Percentiles rank a stretch among this genome's conserved stretches.
Conservation (phyloP, 139 green algal genomes). For the Dunaliella primolecta region DNA sequence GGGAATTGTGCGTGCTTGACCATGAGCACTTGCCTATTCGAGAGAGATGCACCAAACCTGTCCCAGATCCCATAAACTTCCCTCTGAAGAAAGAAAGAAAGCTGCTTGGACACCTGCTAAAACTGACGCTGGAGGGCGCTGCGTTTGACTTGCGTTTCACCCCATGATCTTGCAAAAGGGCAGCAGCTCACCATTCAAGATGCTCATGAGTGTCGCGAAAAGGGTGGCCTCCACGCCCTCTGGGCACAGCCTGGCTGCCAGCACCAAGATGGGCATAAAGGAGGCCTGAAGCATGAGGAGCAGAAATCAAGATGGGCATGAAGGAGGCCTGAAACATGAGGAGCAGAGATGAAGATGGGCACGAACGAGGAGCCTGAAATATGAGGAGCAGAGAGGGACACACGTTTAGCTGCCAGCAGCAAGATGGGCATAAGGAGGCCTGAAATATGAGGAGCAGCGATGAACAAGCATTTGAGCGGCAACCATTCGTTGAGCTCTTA, state of each 20-base stretch:
- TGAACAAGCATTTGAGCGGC: no score
- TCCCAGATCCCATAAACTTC: no score
- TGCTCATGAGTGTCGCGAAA: conserved; percentile 94
- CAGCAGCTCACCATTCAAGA: conserved; percentile 76
- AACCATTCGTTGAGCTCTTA: no score
- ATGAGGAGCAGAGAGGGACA: neutral
- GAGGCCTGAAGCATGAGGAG: conserved; percentile 58
- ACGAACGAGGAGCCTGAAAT: conserved; percentile 58
- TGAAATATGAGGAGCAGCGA: conserved; percentile 29
- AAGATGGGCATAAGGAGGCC: conserved; percentile 47
- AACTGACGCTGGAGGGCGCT: no score
- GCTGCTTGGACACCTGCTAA: no score
- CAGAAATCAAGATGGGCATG: conserved; percentile 1
- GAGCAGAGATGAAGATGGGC: conserved; percentile 1
- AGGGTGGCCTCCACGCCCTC: conserved; percentile 95
- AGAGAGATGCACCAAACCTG: no score
- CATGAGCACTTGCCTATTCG: no score
- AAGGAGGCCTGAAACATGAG: conserved; percentile 57
- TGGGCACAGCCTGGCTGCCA: conserved; percentile 74
- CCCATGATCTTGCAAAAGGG: no score
- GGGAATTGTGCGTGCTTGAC: no score
- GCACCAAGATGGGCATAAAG: conserved; percentile 96
- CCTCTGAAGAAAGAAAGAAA: no score
- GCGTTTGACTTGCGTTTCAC: no score
- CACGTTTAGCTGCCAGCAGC: no score